A percentile compares a stretch with the other conserved stretches of the same genome.
Evolutionary conservation across 1,284 basidiomycete genomes (phyloP).

Genomic region (Athelia sp.): DNA sequence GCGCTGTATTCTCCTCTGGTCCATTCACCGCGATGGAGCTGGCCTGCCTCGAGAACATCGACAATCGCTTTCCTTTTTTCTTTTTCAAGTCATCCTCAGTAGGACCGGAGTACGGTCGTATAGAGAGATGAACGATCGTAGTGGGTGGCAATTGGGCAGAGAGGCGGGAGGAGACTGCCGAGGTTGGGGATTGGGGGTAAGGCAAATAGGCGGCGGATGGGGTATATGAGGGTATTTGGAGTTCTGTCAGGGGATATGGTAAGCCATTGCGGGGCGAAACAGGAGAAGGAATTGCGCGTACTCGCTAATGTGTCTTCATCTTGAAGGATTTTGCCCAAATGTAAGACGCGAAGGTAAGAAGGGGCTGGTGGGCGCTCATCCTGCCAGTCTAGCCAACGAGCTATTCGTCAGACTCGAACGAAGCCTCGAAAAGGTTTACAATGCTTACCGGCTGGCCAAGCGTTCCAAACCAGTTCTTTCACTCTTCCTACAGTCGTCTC

Average conservation of each 20-base stretch:
- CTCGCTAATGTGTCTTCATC: constrained; percentile 76
- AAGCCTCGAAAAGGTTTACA: not conserved
- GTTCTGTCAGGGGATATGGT: constrained; percentile 30
- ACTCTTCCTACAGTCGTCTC: constrained; percentile 74
- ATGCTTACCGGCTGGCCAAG: constrained; percentile 70
- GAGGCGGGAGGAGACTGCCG: constrained; percentile 11
- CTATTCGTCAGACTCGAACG: not conserved
- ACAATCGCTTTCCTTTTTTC: constrained; percentile 41
- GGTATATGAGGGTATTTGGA: constrained; percentile 44
- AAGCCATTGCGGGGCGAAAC: too few species aligned
- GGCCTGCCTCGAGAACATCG: too few species aligned
- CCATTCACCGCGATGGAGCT: too few species aligned
- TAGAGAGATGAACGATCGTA: constrained; percentile 79
- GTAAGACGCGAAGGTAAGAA: constrained; percentile 71
- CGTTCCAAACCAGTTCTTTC: constrained; percentile 82
- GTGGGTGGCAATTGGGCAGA: constrained; percentile 30
- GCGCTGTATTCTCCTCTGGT: too few species aligned
- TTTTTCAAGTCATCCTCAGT: constrained; percentile 46
- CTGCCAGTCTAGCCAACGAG: constrained; percentile 60
- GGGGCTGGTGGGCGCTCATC: constrained; percentile 77
- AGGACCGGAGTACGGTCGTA: constrained; percentile 58
- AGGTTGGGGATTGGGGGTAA: constrained; percentile 16
- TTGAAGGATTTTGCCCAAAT: constrained; percentile 79
- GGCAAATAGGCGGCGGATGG: constrained; percentile 16
- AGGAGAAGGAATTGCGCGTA: constrained; percentile 24